Conservation (phyloP, 2,329 filamentous ascomycete species). For the Colletotrichum magnum region DNA sequence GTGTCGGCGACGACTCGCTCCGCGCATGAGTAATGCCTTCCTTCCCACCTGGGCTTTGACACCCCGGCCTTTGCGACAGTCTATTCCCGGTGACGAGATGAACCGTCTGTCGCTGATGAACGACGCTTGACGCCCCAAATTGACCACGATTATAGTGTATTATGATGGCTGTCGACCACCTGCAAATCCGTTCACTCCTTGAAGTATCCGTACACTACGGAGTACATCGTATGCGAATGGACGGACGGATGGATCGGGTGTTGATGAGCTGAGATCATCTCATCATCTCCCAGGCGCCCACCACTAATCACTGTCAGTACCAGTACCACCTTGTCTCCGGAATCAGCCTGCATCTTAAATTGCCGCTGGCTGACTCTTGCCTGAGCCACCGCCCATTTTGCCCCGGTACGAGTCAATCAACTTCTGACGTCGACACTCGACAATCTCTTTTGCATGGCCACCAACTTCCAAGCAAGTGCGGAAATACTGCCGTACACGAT, state of each 20-base stretch:
- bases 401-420: slow-evolving; percentile 37
- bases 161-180: slow-evolving; percentile 18
- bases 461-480: slow-evolving; percentile 7
- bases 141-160: slow-evolving; percentile 1
- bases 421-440: slow-evolving; percentile 37
- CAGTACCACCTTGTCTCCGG: slow-evolving; percentile 11
- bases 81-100: slow-evolving; percentile 18
- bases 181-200: too few species aligned
- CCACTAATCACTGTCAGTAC: not conserved
- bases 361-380: slow-evolving; percentile 37
- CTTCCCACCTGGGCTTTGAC: slow-evolving; percentile 25
- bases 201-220: not conserved
- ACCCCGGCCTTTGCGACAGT: slow-evolving; percentile 22
- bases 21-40: slow-evolving; percentile 34
- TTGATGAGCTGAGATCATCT: slow-evolving; percentile 36
- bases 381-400: slow-evolving; percentile 25
- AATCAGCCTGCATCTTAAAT: slow-evolving; percentile 40
- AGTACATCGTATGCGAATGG: slow-evolving; percentile 13
- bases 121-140: slow-evolving; percentile 1
- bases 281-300: slow-evolving; percentile 23
- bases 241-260: slow-evolving; percentile 23
- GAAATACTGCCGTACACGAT: too few species aligned
- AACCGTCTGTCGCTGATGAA: slow-evolving; percentile 5
- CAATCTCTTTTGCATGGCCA: slow-evolving; percentile 26
- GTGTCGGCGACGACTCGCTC: slow-evolving; percentile 20